A percentile compares a stretch with the other conserved stretches of the same genome.
These are phyloP conservation scores for Tolypocladium amazonense DNA, from an alignment of 2,329 filamentous ascomycete species.

Conservation along the genomic window DNA sequence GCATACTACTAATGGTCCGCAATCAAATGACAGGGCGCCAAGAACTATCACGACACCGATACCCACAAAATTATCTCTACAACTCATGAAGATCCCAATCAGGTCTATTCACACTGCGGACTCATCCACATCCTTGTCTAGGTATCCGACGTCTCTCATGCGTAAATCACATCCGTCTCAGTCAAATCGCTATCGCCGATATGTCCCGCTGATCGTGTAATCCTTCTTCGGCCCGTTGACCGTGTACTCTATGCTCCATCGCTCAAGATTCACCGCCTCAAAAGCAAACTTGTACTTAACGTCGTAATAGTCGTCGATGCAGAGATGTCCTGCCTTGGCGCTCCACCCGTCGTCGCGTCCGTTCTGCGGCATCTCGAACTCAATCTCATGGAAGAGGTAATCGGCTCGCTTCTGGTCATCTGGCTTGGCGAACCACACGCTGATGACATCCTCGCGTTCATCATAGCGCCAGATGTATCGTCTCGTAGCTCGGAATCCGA, in stretches of 20 bases:
- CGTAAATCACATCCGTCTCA: not conserved
- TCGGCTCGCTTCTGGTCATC: conserved; percentile 53
- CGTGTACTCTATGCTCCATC: conserved; percentile 52
- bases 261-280: conserved; percentile 40
- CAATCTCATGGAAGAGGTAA: conserved; percentile 66
- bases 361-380: conserved; percentile 37
- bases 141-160: not conserved
- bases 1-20: not conserved
- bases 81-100: not conserved
- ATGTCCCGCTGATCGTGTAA: conserved; percentile 49
- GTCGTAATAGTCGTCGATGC: conserved; percentile 61
- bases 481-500: conserved; percentile 48
- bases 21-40: too few relatives aligned
- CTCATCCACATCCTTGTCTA: not conserved
- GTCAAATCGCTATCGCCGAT: conserved; percentile 25
- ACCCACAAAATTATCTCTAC: too few relatives aligned
- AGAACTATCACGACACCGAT: not conserved
- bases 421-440: conserved; percentile 62
- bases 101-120: not conserved
- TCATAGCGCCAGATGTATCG: conserved; percentile 67
- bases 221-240: conserved; percentile 67
- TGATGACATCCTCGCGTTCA: conserved; percentile 47
- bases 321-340: conserved; percentile 59
- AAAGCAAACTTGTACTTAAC: conserved; percentile 59
- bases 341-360: conserved; percentile 38